These are phyloP conservation scores for Boletus sp. DNA, from an alignment of 1,284 basidiomycete species.

Conservation along the genomic window DNA sequence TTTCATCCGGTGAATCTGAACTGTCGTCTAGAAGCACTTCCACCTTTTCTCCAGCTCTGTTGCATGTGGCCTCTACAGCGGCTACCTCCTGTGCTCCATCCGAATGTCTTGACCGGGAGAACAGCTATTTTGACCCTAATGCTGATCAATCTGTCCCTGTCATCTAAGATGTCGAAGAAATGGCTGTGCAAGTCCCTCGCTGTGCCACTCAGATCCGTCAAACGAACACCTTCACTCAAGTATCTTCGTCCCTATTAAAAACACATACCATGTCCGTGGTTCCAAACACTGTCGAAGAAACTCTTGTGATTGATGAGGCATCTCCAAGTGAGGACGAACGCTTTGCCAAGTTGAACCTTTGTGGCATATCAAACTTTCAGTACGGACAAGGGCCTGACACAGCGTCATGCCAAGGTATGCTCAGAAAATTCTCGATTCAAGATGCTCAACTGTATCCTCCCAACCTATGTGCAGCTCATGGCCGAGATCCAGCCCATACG, in stretches of 20 bases:
- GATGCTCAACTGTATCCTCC: no score
- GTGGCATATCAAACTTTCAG: no score
- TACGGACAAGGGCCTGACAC: no score
- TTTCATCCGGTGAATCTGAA: neutral
- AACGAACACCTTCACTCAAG: neutral
- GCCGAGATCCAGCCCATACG: no score
- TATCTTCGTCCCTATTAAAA: neutral
- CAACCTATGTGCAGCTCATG: no score
- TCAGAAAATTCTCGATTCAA: no score
- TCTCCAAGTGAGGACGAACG: neutral
- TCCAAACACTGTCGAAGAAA: neutral
- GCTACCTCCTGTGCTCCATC: neutral
- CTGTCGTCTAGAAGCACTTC: neutral
- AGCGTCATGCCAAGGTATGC: no score
- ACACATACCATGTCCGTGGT: neutral
- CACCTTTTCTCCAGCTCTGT: neutral
- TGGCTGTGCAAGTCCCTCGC: neutral
- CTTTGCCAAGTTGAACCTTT: neutral
- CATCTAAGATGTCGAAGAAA: neutral
- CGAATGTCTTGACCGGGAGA: no score
- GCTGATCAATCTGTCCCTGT: neutral
- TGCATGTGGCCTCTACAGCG: neutral
- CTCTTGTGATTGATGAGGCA: neutral
- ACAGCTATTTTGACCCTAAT: no score
- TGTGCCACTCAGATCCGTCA: neutral